Evolutionary conservation across 148 eudicot genomes (phyloP).

Genomic region (Hydrangea macrophylla): DNA sequence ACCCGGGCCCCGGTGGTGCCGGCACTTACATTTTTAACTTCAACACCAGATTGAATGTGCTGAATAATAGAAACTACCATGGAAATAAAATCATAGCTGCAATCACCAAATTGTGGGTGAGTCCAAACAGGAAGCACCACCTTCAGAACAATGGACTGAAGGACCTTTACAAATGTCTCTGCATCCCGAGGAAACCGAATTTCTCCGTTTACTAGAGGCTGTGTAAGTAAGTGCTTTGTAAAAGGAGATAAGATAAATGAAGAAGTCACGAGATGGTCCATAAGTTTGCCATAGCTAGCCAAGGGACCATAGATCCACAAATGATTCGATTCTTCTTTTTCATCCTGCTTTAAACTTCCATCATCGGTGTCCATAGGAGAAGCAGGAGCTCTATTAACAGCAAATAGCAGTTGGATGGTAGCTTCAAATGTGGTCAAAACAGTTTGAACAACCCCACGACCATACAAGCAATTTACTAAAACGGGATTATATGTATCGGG

Average conservation of each 20-base stretch:
- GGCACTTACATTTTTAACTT: slow-evolving; percentile 66
- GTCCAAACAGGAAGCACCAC: slow-evolving; percentile 90
- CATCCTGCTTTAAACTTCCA: slow-evolving; percentile 50
- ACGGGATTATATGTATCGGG: slow-evolving; percentile 88
- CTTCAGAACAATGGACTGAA: slow-evolving; percentile 88
- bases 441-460: slow-evolving; percentile 73
- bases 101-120: slow-evolving; percentile 76
- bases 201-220: slow-evolving; percentile 60
- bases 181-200: slow-evolving; percentile 75
- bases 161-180: slow-evolving; percentile 84
- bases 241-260: slow-evolving; percentile 82
- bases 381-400: slow-evolving; percentile 70
- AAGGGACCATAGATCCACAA: slow-evolving; percentile 87
- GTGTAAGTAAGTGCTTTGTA: slow-evolving; percentile 80
- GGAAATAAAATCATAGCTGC: slow-evolving; percentile 77
- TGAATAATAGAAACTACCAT: slow-evolving; percentile 67
- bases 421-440: slow-evolving; percentile 98
- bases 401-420: slow-evolving; percentile 86
- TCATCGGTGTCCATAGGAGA: slow-evolving; percentile 99
- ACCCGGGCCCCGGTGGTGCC: slow-evolving; percentile 46
- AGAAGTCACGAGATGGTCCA: slow-evolving; percentile 95
- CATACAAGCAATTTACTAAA: slow-evolving; percentile 78
- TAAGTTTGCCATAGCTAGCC: slow-evolving; percentile 83
- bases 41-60: slow-evolving; percentile 90
- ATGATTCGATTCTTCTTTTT: slow-evolving; percentile 51